phyloP scores from a whole-genome alignment of 2,329 filamentous ascomycete species.

The Dothistroma septosporum region DNA sequence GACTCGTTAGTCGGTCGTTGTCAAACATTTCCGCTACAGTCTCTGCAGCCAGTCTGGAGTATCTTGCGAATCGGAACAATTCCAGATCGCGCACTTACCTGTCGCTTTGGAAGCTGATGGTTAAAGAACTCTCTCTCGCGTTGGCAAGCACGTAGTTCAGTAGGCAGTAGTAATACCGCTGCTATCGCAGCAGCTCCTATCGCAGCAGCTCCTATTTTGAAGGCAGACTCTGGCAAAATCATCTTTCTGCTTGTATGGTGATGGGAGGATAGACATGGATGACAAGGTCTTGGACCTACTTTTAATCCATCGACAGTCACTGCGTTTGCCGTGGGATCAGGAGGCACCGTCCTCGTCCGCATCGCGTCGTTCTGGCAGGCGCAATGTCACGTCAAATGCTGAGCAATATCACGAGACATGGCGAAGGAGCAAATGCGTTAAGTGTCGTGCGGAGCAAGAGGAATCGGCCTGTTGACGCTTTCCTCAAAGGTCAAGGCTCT shows the following conservation, averaged over 20 bases:
- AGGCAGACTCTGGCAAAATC: not conserved
- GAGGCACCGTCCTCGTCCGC: not conserved
- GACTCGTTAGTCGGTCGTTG: not conserved
- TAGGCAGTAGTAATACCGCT: conserved; percentile 2
- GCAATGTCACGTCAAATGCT: not conserved
- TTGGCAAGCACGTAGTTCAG: conserved; percentile 9
- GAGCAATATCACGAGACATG: not conserved
- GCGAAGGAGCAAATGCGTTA: not conserved
- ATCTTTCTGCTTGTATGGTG: not conserved
- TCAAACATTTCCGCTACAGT: no score
- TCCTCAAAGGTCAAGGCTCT: not conserved
- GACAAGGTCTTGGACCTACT: not conserved
- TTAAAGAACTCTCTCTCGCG: conserved; percentile 4
- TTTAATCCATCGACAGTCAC: not conserved
- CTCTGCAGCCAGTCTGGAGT: no score
- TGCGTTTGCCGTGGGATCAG: not conserved
- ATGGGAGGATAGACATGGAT: not conserved
- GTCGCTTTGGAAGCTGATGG: not conserved
- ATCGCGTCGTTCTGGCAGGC: not conserved
- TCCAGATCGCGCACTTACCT: not conserved
- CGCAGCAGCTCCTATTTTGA: not conserved
- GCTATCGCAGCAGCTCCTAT: not conserved
- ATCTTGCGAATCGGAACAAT: not conserved
- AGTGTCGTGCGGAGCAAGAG: not conserved
- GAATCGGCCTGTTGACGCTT: not conserved